These are phyloP conservation scores for Mycena amicta DNA, from an alignment of 768 basidiomycete species.

Conservation along the genomic window DNA sequence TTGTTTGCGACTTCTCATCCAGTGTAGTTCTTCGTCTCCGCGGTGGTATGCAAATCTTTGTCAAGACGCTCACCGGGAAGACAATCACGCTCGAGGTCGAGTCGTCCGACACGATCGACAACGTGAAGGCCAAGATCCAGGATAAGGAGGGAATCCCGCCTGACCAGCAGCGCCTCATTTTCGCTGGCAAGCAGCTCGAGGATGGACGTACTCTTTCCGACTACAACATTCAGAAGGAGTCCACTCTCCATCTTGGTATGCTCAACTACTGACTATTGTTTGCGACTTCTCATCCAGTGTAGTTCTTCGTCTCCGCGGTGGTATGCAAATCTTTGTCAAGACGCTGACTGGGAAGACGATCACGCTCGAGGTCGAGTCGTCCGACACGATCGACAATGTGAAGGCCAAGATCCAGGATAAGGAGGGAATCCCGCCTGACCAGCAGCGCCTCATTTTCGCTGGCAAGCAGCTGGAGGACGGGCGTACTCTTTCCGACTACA, in stretches of 20 bases:
- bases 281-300: background rate
- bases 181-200: conserved; percentile 23
- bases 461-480: conserved; percentile 68
- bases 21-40: conserved; percentile 13
- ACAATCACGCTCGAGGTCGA: conserved; percentile 24
- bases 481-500: conserved; percentile 61
- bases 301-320: conserved; percentile 22
- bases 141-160: conserved; percentile 23
- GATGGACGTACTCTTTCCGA: conserved; percentile 22
- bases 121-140: conserved; percentile 23
- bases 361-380: conserved; percentile 24
- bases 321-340: conserved; percentile 25
- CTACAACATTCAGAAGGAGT: conserved; percentile 24
- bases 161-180: conserved; percentile 23
- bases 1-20: background rate
- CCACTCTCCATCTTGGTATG: conserved; percentile 15
- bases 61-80: conserved; percentile 22
- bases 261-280: background rate
- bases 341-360: conserved; percentile 23
- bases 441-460: conserved; percentile 53
- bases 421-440: conserved; percentile 23
- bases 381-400: conserved; percentile 23
- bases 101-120: conserved; percentile 23
- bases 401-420: conserved; percentile 25
- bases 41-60: conserved; percentile 22